Evolutionary conservation across 208 protist species (phyloP).

Genomic region (Wallacemonas sp.): DNA sequence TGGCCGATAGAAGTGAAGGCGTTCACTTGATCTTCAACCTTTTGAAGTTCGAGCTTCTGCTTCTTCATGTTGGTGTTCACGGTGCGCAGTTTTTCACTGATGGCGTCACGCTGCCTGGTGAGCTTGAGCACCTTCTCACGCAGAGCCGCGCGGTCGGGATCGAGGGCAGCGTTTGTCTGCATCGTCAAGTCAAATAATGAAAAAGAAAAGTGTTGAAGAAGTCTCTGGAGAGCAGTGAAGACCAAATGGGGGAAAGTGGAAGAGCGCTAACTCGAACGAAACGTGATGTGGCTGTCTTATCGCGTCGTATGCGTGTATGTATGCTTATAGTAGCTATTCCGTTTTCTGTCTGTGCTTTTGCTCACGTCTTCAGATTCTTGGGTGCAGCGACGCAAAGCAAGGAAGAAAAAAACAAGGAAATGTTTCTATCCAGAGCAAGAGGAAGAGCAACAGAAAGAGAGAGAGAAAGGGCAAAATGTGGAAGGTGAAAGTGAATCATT

Average conservation of each 20-base stretch:
- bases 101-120: constrained; percentile 53
- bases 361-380: too few species aligned
- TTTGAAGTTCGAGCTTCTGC: constrained; percentile 93
- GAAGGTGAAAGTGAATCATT: too few species aligned
- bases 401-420: constrained; percentile 9
- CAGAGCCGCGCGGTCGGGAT: constrained; percentile 64
- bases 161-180: constrained; percentile 54
- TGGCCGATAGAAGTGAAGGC: constrained; percentile 98
- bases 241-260: neutral
- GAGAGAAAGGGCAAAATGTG: neutral
- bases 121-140: constrained; percentile 56
- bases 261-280: too few species aligned
- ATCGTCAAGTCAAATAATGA: constrained; percentile 23
- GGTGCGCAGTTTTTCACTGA: constrained; percentile 52
- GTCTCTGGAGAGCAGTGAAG: constrained; percentile 4
- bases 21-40: constrained; percentile 98
- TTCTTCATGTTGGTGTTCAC: constrained; percentile 40
- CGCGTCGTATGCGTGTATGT: too few species aligned
- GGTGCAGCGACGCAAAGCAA: constrained; percentile 15
- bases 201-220: neutral
- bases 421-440: neutral
- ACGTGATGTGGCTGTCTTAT: too few species aligned
- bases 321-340: too few species aligned
- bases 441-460: neutral
- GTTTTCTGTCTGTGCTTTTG: too few species aligned